A percentile compares a stretch with the other conserved stretches of the same genome.
Conservation (phyloP, 192 early-diverging fungal species). For the Chytriomyces confervae region DNA sequence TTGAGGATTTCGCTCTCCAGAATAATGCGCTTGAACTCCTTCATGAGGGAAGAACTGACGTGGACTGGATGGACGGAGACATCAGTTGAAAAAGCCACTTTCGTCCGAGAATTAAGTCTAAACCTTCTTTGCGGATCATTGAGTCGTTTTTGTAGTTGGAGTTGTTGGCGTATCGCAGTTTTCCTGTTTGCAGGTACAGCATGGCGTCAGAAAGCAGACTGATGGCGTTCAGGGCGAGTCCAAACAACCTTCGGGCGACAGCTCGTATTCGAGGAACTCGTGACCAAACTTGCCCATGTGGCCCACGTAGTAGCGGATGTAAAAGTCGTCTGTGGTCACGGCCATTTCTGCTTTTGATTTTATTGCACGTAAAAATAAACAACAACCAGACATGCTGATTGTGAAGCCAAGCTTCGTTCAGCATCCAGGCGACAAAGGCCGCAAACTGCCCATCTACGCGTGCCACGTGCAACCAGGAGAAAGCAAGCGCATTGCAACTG, state of each 20-base stretch:
- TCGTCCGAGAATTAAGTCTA: slow-evolving; percentile 7
- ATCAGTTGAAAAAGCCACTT: slow-evolving; percentile 16
- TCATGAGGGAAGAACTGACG: slow-evolving; percentile 78
- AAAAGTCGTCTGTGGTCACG: slow-evolving; percentile 52
- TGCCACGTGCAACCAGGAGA: slow-evolving; percentile 81
- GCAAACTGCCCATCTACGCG: slow-evolving; percentile 77
- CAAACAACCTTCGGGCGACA: slow-evolving; percentile 71
- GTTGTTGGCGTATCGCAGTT: slow-evolving; percentile 95
- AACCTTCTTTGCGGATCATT: slow-evolving; percentile 92
- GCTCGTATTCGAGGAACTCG: slow-evolving; percentile 99
- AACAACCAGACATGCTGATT: slow-evolving; percentile 63
- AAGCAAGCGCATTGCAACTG: slow-evolving; percentile 79
- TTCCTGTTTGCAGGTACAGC: slow-evolving; percentile 4
- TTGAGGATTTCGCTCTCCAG: slow-evolving; percentile 89
- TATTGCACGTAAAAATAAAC: too few species aligned
- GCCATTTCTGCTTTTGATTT: too few species aligned
- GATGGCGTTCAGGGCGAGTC: too few species aligned
- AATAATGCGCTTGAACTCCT: slow-evolving; percentile 89
- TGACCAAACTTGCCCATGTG: slow-evolving; percentile 96
- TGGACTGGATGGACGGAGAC: slow-evolving; percentile 57
- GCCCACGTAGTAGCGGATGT: slow-evolving; percentile 65
- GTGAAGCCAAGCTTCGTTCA: slow-evolving; percentile 72
- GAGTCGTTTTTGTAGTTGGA: slow-evolving; percentile 97
- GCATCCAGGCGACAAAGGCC: slow-evolving; percentile 73
- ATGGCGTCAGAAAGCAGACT: neutral